Conservation (phyloP, 768 basidiomycete genomes). For the Tylopilus vinaceipallidus region DNA sequence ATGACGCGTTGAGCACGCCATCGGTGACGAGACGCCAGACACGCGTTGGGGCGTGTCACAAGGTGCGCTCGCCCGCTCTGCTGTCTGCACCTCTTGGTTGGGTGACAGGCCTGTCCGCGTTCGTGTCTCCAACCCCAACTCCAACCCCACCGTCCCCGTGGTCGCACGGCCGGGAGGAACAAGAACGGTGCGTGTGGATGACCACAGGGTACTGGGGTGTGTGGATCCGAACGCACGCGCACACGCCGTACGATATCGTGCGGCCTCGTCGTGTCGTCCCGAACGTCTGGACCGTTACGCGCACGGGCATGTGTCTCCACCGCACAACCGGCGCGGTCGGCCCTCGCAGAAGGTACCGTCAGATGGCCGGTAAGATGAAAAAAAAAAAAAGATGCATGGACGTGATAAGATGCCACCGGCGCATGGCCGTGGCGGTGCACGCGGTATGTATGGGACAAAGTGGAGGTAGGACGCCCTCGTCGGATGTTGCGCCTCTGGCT, state of each 20-base stretch:
- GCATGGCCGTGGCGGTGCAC: too few relatives aligned
- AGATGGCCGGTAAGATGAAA: neutral
- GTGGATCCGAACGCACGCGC: neutral
- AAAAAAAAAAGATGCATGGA: neutral
- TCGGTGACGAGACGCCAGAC: conserved; percentile 4
- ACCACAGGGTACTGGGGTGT: too few relatives aligned
- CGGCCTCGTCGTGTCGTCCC: neutral
- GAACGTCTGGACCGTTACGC: neutral
- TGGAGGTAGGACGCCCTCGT: conserved; percentile 9
- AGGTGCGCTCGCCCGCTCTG: too few relatives aligned
- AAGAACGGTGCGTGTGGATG: too few relatives aligned
- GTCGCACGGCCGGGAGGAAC: too few relatives aligned
- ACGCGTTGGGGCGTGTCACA: neutral
- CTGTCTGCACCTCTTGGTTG: neutral
- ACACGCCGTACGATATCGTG: conserved; percentile 1
- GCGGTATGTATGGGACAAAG: neutral
- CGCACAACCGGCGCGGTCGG: conserved; percentile 1
- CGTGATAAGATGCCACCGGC: neutral
- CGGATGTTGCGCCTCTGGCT: too few relatives aligned
- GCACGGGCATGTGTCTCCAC: neutral
- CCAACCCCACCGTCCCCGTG: too few relatives aligned
- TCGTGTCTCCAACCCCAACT: neutral
- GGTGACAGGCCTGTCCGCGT: neutral
- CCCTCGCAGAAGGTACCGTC: neutral
- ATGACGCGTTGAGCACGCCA: conserved; percentile 3